phyloP scores from a whole-genome alignment of 768 basidiomycete genomes.

The Fibroporia radiculosa region DNA sequence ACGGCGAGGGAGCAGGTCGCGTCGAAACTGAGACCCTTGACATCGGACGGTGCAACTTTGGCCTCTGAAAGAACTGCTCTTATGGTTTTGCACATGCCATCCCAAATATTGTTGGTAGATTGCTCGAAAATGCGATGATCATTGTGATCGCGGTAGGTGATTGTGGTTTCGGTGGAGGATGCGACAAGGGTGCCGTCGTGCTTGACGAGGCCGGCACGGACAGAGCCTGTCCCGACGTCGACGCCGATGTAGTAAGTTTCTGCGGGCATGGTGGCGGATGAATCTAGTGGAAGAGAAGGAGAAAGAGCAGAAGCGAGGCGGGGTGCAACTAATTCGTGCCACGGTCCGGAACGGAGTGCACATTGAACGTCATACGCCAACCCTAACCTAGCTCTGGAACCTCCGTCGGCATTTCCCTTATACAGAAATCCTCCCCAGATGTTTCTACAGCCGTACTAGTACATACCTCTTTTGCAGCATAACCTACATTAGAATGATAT shows the following conservation, averaged over 20 bases:
- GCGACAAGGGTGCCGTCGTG: slow-evolving; percentile 62
- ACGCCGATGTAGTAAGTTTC: slow-evolving; percentile 59
- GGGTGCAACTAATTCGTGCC: neutral
- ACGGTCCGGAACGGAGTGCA: neutral
- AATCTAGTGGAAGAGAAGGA: neutral
- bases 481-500: too few species aligned
- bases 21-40: slow-evolving; percentile 91
- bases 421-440: too few species aligned
- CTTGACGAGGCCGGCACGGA: slow-evolving; percentile 76
- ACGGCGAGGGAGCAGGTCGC: slow-evolving; percentile 97
- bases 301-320: neutral
- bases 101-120: slow-evolving; percentile 86
- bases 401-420: slow-evolving; percentile 1
- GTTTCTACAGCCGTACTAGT: too few species aligned
- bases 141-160: slow-evolving; percentile 73
- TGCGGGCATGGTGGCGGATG: slow-evolving; percentile 13
- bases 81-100: slow-evolving; percentile 52
- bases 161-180: slow-evolving; percentile 74
- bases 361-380: neutral
- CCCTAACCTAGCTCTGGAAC: slow-evolving; percentile 1
- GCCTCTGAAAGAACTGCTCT: slow-evolving; percentile 55
- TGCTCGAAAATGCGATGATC: slow-evolving; percentile 97
- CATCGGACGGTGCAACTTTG: slow-evolving; percentile 43
- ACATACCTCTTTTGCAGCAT: too few species aligned
- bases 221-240: slow-evolving; percentile 92